These are phyloP conservation scores for Aspergillus quadrilineatus DNA, from an alignment of 2,329 filamentous ascomycete genomes.

Conservation along the genomic window DNA sequence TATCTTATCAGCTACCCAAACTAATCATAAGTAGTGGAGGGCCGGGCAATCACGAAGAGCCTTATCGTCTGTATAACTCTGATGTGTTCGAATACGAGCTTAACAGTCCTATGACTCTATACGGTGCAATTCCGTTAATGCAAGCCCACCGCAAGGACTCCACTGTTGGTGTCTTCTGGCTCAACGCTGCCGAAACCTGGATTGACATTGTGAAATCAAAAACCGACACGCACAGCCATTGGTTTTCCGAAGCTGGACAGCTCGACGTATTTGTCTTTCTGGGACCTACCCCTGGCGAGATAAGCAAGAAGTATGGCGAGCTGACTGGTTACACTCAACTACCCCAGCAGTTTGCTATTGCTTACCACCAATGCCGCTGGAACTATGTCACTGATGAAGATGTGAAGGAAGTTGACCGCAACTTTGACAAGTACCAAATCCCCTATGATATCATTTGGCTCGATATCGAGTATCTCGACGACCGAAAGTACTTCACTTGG, in stretches of 20 bases:
- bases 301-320: slow-evolving; percentile 80
- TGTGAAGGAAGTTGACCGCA: slow-evolving; percentile 91
- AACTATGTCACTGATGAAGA: slow-evolving; percentile 98
- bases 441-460: slow-evolving; percentile 99
- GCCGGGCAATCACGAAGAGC: slow-evolving; percentile 78
- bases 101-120: slow-evolving; percentile 97
- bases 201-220: slow-evolving; percentile 85
- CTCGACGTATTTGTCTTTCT: slow-evolving; percentile 94
- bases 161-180: slow-evolving; percentile 94
- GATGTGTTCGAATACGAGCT: slow-evolving; percentile 98
- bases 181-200: slow-evolving; percentile 97
- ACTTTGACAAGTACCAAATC: slow-evolving; percentile 92
- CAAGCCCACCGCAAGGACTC: slow-evolving; percentile 93
- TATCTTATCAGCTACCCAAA: neutral
- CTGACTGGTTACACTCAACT: slow-evolving; percentile 89
- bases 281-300: slow-evolving; percentile 78
- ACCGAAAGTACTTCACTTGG: slow-evolving; percentile 98
- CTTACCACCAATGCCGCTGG: slow-evolving; percentile 97
- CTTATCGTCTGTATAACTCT: slow-evolving; percentile 91
- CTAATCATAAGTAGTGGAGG: slow-evolving; percentile 59
- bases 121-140: slow-evolving; percentile 97
- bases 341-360: slow-evolving; percentile 88
- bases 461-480: slow-evolving; percentile 95
- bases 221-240: slow-evolving; percentile 84
- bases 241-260: slow-evolving; percentile 90